A percentile compares a stretch with the other conserved stretches of the same genome.
Evolutionary conservation across 306 rosid genomes (phyloP).

Genomic region (Quercus rubra): DNA sequence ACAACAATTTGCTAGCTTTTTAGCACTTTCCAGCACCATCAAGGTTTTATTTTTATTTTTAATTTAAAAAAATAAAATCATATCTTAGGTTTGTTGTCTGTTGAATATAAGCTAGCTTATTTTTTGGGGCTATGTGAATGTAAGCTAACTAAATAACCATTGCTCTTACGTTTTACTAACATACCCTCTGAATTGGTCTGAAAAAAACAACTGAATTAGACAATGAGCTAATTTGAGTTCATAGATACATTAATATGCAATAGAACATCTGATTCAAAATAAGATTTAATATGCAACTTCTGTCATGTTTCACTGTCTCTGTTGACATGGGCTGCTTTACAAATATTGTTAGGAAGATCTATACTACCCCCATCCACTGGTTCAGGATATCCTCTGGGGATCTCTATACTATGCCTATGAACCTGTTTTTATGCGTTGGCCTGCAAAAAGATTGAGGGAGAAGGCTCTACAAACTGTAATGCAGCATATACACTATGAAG

Average conservation of each 20-base stretch:
- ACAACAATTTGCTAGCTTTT: not conserved
- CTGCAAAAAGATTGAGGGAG: slow-evolving; percentile 77
- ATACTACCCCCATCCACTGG: slow-evolving; percentile 81
- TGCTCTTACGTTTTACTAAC: no score
- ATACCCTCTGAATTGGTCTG: no score
- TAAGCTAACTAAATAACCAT: not conserved
- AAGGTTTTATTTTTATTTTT: not conserved
- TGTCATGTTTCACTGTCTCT: not conserved
- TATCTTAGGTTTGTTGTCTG: not conserved
- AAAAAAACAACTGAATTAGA: no score
- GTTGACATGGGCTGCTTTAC: not conserved
- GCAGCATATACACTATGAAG: slow-evolving; percentile 87
- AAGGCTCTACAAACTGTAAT: slow-evolving; percentile 49
- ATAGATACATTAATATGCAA: not conserved
- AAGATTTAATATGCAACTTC: not conserved
- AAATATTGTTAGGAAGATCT: slow-evolving; percentile 62
- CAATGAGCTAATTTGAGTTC: not conserved
- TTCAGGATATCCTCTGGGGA: slow-evolving; percentile 87
- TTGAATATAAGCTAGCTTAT: not conserved
- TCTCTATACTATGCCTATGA: slow-evolving; percentile 63
- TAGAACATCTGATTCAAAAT: not conserved
- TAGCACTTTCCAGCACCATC: not conserved
- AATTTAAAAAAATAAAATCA: not conserved
- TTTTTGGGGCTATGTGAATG: not conserved
- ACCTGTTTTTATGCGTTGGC: slow-evolving; percentile 76